phyloP scores from a whole-genome alignment of 2,329 filamentous ascomycete genomes.

The Calonectria pseudoturangicola region DNA sequence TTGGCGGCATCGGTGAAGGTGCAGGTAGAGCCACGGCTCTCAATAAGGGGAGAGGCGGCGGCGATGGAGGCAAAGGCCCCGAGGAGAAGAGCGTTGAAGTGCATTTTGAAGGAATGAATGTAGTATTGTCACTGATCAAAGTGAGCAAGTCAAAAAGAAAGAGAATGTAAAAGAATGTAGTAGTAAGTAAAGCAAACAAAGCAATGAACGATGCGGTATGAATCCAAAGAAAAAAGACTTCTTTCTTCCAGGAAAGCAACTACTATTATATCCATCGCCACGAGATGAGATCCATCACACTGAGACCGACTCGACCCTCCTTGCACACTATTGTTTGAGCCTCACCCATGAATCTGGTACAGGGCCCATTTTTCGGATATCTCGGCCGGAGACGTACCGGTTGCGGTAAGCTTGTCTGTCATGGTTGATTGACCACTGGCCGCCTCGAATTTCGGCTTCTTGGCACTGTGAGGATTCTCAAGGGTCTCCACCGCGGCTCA shows the following conservation, averaged over 20 bases:
- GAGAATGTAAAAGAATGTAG: conserved; percentile 24
- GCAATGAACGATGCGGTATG: conserved; percentile 2
- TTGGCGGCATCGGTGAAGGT: conserved; percentile 72
- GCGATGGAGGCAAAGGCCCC: conserved; percentile 53
- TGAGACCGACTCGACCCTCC: not conserved
- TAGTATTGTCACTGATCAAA: conserved; percentile 15
- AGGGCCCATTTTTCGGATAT: conserved; percentile 17
- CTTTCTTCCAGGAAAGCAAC: not conserved
- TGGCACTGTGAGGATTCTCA: conserved; percentile 12
- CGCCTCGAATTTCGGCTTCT: conserved; percentile 24
- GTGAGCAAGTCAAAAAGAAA: not conserved
- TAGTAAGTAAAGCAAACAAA: conserved; percentile 7
- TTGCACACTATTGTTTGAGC: conserved; percentile 13
- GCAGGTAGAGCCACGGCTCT: conserved; percentile 61
- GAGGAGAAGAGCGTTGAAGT: conserved; percentile 50
- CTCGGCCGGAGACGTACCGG: conserved; percentile 21
- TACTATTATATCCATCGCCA: conserved; percentile 17
- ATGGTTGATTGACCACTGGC: not conserved
- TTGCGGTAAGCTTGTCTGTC: not conserved
- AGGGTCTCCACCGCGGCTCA: conserved; percentile 20
- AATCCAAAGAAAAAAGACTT: conserved; percentile 1
- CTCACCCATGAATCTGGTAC: conserved; percentile 19
- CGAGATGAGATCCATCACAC: no score
- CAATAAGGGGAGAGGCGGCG: conserved; percentile 48
- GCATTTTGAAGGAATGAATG: conserved; percentile 25